phyloP scores from a whole-genome alignment of 768 basidiomycete genomes.

The Kwoniella bestiolae region DNA sequence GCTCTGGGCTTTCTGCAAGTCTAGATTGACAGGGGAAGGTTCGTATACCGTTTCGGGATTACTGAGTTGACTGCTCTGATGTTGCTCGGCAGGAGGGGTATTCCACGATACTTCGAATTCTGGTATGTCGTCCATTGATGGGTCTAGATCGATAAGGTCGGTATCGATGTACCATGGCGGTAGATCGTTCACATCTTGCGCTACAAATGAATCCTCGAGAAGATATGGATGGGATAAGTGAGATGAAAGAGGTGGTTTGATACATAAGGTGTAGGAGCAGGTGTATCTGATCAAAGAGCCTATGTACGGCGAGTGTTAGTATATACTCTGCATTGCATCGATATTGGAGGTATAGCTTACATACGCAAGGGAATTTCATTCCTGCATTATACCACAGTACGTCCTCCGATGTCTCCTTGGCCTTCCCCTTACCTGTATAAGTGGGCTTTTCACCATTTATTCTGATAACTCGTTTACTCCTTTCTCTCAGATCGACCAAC shows the following conservation, averaged over 20 bases:
- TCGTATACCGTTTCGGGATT: conserved; percentile 4
- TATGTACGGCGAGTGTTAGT: not conserved
- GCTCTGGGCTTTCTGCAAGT: not conserved
- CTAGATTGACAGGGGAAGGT: not conserved
- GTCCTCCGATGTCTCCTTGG: not conserved
- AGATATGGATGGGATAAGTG: not conserved
- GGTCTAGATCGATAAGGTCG: conserved; percentile 26
- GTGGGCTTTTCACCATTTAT: too few species aligned
- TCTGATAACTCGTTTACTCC: not conserved
- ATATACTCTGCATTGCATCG: too few species aligned
- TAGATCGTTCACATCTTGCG: not conserved
- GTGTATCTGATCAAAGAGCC: conserved; percentile 17
- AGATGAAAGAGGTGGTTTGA: conserved; percentile 6
- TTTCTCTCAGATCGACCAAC: not conserved
- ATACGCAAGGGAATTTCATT: conserved; percentile 32
- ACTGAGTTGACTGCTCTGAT: conserved; percentile 12
- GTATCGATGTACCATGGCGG: not conserved
- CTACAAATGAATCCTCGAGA: not conserved
- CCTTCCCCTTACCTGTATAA: too few species aligned
- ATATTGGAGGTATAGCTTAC: too few species aligned
- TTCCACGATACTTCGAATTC: conserved; percentile 33
- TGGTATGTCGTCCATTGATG: conserved; percentile 26
- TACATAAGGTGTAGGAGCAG: conserved; percentile 9
- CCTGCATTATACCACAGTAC: conserved; percentile 40
- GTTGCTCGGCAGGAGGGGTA: not conserved